phyloP scores from a whole-genome alignment of 2,329 filamentous ascomycete genomes.

The Trichoderma polysporum region DNA sequence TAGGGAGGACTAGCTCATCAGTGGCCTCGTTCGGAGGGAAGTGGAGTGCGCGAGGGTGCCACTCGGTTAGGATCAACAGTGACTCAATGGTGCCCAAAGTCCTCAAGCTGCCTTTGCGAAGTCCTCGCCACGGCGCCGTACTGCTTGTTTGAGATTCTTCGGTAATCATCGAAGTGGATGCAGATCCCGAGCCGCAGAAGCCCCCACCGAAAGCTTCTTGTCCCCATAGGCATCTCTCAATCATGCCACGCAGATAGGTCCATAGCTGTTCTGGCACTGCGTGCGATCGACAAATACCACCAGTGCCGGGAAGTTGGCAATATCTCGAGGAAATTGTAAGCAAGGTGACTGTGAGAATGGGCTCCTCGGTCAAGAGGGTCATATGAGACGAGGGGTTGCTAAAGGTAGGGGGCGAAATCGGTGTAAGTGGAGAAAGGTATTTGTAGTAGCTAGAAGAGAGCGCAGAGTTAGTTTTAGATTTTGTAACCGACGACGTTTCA shows the following conservation, averaged over 20 bases:
- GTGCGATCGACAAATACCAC: conserved; percentile 78
- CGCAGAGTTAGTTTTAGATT: not conserved
- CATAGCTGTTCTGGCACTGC: conserved; percentile 94
- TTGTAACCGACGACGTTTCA: not conserved
- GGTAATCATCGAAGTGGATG: conserved; percentile 37
- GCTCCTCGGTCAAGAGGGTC: conserved; percentile 82
- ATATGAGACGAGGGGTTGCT: conserved; percentile 76
- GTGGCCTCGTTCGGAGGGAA: conserved; percentile 81
- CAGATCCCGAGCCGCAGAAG: conserved; percentile 69
- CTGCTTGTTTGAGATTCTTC: conserved; percentile 63
- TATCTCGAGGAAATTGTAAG: conserved; percentile 90
- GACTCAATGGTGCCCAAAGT: conserved; percentile 94
- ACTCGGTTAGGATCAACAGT: conserved; percentile 90
- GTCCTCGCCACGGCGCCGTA: conserved; percentile 67
- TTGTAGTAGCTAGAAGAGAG: conserved; percentile 71
- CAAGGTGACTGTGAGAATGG: conserved; percentile 87
- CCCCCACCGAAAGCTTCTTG: conserved; percentile 93
- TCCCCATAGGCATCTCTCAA: conserved; percentile 91
- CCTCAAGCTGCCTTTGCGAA: conserved; percentile 75
- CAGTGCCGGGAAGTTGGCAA: conserved; percentile 74
- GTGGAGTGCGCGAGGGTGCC: conserved; percentile 92
- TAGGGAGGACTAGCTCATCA: conserved; percentile 66
- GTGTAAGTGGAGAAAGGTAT: conserved; percentile 86
- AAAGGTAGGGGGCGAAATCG: conserved; percentile 90
- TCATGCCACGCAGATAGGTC: conserved; percentile 92